Evolutionary conservation across 768 basidiomycete genomes (phyloP).

Genomic region (Lactarius akahatsu): DNA sequence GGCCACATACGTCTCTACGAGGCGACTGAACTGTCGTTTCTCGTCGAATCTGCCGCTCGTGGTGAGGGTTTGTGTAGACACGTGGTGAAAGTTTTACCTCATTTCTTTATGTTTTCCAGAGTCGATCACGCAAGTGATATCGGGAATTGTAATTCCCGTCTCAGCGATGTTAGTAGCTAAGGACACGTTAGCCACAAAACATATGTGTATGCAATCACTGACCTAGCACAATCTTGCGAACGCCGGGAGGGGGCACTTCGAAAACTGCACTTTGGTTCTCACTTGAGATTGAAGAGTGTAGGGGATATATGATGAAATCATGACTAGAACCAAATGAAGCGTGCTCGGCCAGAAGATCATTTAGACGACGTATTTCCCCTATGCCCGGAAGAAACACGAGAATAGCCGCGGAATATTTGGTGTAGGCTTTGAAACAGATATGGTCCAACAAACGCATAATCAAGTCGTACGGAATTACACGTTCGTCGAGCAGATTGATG

Average conservation of each 20-base stretch:
- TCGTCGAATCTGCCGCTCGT: slow-evolving; percentile 74
- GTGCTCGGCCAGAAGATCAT: slow-evolving; percentile 79
- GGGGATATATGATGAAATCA: slow-evolving; percentile 72
- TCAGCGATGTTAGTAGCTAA: slow-evolving; percentile 91
- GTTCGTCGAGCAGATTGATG: slow-evolving; percentile 83
- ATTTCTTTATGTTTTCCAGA: slow-evolving; percentile 93
- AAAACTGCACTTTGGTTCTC: slow-evolving; percentile 92
- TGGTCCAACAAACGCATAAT: slow-evolving; percentile 80
- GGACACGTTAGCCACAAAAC: slow-evolving; percentile 12
- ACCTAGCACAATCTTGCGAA: slow-evolving; percentile 95
- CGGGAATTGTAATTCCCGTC: slow-evolving; percentile 97
- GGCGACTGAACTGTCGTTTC: slow-evolving; percentile 89
- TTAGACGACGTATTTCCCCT: slow-evolving; percentile 86
- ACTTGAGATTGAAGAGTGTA: slow-evolving; percentile 91
- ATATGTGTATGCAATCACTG: slow-evolving; percentile 31
- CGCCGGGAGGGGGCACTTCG: slow-evolving; percentile 74
- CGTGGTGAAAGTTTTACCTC: slow-evolving; percentile 46
- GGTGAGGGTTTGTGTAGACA: slow-evolving; percentile 19
- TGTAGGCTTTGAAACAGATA: slow-evolving; percentile 67
- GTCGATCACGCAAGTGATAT: slow-evolving; percentile 96
- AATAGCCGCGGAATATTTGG: slow-evolving; percentile 70
- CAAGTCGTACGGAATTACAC: slow-evolving; percentile 88
- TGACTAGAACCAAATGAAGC: slow-evolving; percentile 59
- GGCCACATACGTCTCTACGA: slow-evolving; percentile 90
- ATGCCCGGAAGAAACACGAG: slow-evolving; percentile 95